Conservation (phyloP, 495 filamentous ascomycete species). For the Aspergillus diversus region DNA sequence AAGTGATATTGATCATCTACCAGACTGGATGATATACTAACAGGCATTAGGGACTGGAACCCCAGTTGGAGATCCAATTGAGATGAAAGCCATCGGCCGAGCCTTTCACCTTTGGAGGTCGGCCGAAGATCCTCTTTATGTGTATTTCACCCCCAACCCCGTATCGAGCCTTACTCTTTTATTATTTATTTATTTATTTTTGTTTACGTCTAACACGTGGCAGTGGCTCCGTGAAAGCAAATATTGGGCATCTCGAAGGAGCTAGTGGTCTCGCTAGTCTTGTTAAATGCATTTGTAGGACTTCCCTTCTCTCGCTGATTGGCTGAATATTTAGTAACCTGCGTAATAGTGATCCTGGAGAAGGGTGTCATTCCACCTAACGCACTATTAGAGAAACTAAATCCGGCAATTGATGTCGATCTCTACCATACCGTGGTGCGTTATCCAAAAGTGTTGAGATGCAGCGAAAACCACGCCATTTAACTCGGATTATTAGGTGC, state of each 20-base stretch:
- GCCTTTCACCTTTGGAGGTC: constrained; percentile 38
- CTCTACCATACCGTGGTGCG: constrained; percentile 17
- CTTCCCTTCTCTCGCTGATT: background rate
- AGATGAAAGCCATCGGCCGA: constrained; percentile 56
- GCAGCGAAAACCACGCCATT: background rate
- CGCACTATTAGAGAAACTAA: constrained; percentile 49
- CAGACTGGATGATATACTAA: background rate
- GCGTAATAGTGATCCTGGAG: constrained; percentile 32
- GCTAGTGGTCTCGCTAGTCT: constrained; percentile 58
- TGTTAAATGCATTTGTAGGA: constrained; percentile 43
- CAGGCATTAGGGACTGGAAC: constrained; percentile 44
- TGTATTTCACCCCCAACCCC: constrained; percentile 13
- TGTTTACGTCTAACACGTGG: background rate
- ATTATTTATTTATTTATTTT: too few relatives aligned
- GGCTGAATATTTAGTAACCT: background rate
- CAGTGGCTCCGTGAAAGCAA: constrained; percentile 50
- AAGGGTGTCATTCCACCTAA: constrained; percentile 42
- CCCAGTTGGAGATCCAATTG: constrained; percentile 60
- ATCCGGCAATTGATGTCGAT: constrained; percentile 38
- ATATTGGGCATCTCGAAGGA: constrained; percentile 55
- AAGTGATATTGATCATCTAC: background rate
- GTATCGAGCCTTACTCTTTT: background rate
- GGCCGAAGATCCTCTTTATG: constrained; percentile 25
- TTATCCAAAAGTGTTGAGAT: background rate
- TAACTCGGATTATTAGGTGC: constrained; percentile 12